Percentiles rank a stretch among this genome's conserved stretches.
Conservation (phyloP, 73 alveolate genomes). For the Halteria grandinella region DNA sequence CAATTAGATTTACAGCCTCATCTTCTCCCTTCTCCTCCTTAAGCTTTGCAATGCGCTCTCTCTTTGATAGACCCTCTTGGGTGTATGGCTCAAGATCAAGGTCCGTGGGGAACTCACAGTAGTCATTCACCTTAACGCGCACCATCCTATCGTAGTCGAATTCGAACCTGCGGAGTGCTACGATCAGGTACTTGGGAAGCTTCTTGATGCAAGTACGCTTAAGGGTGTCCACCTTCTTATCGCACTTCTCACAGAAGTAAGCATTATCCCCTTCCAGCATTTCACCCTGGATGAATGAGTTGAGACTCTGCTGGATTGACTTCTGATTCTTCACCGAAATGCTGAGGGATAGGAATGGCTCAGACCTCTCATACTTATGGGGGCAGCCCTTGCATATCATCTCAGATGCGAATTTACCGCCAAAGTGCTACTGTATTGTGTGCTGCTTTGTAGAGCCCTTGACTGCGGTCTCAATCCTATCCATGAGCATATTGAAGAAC, state of each 20-base stretch:
- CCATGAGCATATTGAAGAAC: constrained; percentile 91
- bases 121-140: constrained; percentile 94
- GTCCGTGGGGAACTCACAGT: constrained; percentile 95
- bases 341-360: constrained; percentile 78
- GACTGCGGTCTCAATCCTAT: constrained; percentile 82
- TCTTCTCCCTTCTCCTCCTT: constrained; percentile 65
- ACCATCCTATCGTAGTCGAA: constrained; percentile 93
- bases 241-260: constrained; percentile 92
- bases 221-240: constrained; percentile 90
- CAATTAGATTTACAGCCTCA: constrained; percentile 15
- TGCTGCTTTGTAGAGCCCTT: constrained; percentile 68
- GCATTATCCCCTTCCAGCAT: constrained; percentile 97
- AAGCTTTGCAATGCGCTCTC: constrained; percentile 55
- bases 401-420: constrained; percentile 78
- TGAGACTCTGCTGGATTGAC: constrained; percentile 88
- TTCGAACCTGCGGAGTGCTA: constrained; percentile 95
- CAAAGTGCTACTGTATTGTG: constrained; percentile 65
- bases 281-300: constrained; percentile 95
- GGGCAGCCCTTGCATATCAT: constrained; percentile 84
- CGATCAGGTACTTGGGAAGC: constrained; percentile 91
- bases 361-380: constrained; percentile 73
- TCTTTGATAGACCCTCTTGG: constrained; percentile 90
- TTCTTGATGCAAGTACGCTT: constrained; percentile 92
- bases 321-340: constrained; percentile 90
- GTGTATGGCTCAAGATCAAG: constrained; percentile 95